Evolutionary conservation across 2,329 filamentous ascomycete species (phyloP).

Genomic region (Aureobasidium uvarum): DNA sequence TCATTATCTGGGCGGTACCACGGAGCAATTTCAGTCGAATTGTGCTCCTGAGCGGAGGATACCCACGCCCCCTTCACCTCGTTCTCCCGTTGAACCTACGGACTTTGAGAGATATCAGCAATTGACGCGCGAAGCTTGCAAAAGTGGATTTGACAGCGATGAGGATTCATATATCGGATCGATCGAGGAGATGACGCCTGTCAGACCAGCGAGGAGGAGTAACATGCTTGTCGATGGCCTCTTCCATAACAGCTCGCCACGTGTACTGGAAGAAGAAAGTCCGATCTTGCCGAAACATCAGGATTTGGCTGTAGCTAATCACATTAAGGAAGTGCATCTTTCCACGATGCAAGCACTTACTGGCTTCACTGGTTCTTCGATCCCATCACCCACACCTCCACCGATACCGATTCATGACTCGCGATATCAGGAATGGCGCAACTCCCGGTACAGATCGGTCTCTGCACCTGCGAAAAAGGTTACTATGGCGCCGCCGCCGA

Average conservation of each 20-base stretch:
- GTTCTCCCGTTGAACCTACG: conserved; percentile 18
- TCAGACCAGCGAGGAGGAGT: conserved; percentile 12
- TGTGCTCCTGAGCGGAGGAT: conserved; percentile 18
- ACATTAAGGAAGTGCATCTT: conserved; percentile 36
- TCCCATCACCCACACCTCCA: conserved; percentile 10
- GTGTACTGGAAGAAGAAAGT: conserved; percentile 26
- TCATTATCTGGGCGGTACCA: conserved; percentile 25
- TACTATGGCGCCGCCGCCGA: conserved; percentile 38
- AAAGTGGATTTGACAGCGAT: conserved; percentile 21
- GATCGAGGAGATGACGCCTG: conserved; percentile 26
- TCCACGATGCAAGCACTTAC: conserved; percentile 38
- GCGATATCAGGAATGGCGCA: conserved; percentile 23
- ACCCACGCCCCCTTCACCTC: neutral
- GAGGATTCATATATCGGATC: conserved; percentile 24
- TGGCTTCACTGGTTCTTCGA: conserved; percentile 27
- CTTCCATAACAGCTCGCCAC: conserved; percentile 12
- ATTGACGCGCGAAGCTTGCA: conserved; percentile 14
- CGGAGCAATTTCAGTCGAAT: conserved; percentile 24
- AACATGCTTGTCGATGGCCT: conserved; percentile 15
- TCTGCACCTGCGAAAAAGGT: conserved; percentile 33
- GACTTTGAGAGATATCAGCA: conserved; percentile 24
- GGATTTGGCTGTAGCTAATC: conserved; percentile 30
- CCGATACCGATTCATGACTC: conserved; percentile 12
- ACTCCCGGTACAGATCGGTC: conserved; percentile 23
- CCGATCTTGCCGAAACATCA: conserved; percentile 26